Evolutionary conservation across 306 rosid species (phyloP).

Genomic region (Cicer cuneatum): DNA sequence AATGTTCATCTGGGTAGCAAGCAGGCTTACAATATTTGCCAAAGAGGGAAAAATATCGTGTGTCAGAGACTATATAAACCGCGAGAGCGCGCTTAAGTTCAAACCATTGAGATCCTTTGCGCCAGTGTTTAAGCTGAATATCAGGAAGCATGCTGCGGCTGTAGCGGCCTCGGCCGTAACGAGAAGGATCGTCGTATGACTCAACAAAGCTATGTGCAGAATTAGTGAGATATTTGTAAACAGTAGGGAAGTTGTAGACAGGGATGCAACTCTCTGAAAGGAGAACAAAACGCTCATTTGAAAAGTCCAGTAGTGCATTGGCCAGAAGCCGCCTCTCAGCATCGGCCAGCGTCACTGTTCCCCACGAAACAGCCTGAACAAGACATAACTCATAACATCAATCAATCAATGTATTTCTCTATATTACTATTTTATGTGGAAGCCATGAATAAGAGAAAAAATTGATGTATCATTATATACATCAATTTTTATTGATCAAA

Average conservation of each 20-base stretch:
- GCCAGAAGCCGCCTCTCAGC: slow-evolving; percentile 96
- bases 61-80: slow-evolving; percentile 62
- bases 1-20: slow-evolving; percentile 95
- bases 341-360: slow-evolving; percentile 71
- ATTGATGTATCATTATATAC: no score
- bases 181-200: slow-evolving; percentile 84
- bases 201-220: slow-evolving; percentile 78
- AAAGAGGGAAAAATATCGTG: slow-evolving; percentile 64
- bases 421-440: no score
- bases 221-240: slow-evolving; percentile 70
- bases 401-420: no score
- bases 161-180: slow-evolving; percentile 90
- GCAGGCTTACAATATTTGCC: slow-evolving; percentile 85
- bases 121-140: slow-evolving; percentile 78
- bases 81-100: slow-evolving; percentile 71
- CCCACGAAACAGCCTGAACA: slow-evolving; percentile 85
- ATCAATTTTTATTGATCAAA: no score
- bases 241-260: slow-evolving; percentile 74
- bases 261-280: slow-evolving; percentile 98
- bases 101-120: slow-evolving; percentile 95
- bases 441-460: no score
- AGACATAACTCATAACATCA: slow-evolving; percentile 13
- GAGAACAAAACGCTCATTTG: slow-evolving; percentile 88
- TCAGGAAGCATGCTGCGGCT: slow-evolving; percentile 84
- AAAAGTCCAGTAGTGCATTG: slow-evolving; percentile 83